Percentiles rank a stretch among this genome's conserved stretches.
Evolutionary conservation across 148 eudicot species (phyloP).

Genomic region (Euryodendron excelsum): DNA sequence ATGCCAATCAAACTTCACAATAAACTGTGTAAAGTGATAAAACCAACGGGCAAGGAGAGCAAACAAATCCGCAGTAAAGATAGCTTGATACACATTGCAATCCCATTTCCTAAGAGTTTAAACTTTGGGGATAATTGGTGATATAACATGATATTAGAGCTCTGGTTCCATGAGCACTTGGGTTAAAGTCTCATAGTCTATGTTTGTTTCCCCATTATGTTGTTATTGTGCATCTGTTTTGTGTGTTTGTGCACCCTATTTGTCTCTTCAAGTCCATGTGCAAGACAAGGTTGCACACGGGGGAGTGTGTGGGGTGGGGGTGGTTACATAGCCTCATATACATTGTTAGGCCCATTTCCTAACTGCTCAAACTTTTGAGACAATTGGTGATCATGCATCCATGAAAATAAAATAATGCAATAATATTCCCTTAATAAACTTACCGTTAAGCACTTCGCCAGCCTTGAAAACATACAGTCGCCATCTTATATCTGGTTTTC

Average conservation of each 20-base stretch:
- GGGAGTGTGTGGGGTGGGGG: neutral
- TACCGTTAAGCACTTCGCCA: conserved; percentile 89
- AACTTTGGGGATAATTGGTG: neutral
- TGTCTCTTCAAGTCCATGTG: neutral
- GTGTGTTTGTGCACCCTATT: neutral
- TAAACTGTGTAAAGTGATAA: neutral
- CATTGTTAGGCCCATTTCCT: neutral
- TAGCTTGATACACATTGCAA: no score
- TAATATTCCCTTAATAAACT: conserved; percentile 10
- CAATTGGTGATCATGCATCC: conserved; percentile 2
- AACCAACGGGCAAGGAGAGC: neutral
- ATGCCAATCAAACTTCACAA: neutral
- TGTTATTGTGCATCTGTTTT: neutral
- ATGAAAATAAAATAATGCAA: neutral
- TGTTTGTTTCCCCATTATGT: neutral
- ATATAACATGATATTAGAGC: neutral
- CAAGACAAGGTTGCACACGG: neutral
- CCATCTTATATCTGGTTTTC: conserved; percentile 88
- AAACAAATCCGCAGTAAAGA: neutral
- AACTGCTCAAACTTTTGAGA: neutral
- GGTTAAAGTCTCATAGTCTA: neutral
- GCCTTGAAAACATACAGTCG: conserved; percentile 93
- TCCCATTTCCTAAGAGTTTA: neutral
- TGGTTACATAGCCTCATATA: neutral
- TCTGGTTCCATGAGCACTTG: no score